A percentile compares a stretch with the other conserved stretches of the same genome.
Conservation (phyloP, 495 filamentous ascomycete genomes). For the Penicillium paradoxum region DNA sequence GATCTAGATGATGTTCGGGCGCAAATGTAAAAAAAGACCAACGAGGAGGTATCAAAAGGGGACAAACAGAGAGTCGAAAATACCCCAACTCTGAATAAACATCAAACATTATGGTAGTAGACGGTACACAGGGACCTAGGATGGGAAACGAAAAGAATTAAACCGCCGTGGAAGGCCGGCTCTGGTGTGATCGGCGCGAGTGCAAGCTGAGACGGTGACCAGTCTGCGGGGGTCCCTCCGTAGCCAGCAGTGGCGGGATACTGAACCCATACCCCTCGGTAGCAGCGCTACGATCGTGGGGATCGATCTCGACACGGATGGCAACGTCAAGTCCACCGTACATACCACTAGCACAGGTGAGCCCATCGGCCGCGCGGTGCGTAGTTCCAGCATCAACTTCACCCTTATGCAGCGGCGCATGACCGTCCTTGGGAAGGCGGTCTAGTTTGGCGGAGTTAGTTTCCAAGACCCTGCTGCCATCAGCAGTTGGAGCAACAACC, state of each 20-base stretch:
- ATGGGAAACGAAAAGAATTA: conserved; percentile 6
- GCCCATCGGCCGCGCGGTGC: conserved; percentile 55
- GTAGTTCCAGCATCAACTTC: conserved; percentile 60
- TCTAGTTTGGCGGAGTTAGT: conserved; percentile 20
- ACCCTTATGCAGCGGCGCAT: conserved; percentile 57
- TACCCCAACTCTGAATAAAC: not conserved
- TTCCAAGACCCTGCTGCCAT: conserved; percentile 19
- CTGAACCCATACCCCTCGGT: conserved; percentile 67
- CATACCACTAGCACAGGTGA: conserved; percentile 46
- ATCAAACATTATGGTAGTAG: conserved; percentile 9
- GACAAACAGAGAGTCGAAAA: not conserved
- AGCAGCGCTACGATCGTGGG: conserved; percentile 54
- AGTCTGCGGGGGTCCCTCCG: conserved; percentile 11
- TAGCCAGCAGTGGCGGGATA: conserved; percentile 30
- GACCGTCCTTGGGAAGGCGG: conserved; percentile 52
- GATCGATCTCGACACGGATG: conserved; percentile 66
- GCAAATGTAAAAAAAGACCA: not conserved
- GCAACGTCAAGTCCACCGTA: conserved; percentile 63
- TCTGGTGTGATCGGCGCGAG: conserved; percentile 19
- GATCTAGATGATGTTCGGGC: not conserved
- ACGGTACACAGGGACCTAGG: not conserved
- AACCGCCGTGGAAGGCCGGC: conserved; percentile 22
- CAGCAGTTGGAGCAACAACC: conserved; percentile 24
- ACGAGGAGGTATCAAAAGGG: conserved; percentile 5
- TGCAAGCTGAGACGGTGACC: conserved; percentile 19